Percentiles rank a stretch among this genome's conserved stretches.
Evolutionary conservation across 257 asterid genomes (phyloP).

Genomic region (Vinca minor): DNA sequence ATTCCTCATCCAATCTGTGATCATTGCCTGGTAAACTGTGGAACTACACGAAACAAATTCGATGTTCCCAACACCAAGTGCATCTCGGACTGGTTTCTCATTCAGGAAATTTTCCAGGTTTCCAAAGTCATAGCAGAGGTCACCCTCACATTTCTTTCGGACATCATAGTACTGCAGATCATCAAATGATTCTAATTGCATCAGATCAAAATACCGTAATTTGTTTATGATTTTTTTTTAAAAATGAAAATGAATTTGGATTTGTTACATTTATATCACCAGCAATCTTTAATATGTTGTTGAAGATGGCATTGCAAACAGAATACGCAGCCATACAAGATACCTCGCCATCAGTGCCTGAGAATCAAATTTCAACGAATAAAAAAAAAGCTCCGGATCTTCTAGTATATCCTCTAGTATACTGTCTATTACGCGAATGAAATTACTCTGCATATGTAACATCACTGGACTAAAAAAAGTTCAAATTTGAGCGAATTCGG

Average conservation of each 20-base stretch:
- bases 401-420: too few species aligned
- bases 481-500: background rate
- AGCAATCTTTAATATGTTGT: slow-evolving; percentile 9
- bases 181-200: background rate
- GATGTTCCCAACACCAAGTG: slow-evolving; percentile 39
- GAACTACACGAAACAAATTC: slow-evolving; percentile 17
- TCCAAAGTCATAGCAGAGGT: slow-evolving; percentile 52
- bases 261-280: slow-evolving; percentile 33
- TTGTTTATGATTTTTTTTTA: background rate
- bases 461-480: background rate
- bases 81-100: slow-evolving; percentile 24
- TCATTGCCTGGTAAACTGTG: slow-evolving; percentile 4
- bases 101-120: slow-evolving; percentile 38
- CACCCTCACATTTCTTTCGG: slow-evolving; percentile 35
- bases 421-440: background rate
- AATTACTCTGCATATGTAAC: too few species aligned
- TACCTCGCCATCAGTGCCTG: slow-evolving; percentile 34
- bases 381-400: too few species aligned
- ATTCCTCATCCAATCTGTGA: slow-evolving; percentile 11
- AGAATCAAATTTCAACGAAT: slow-evolving; percentile 7
- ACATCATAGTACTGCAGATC: slow-evolving; percentile 44
- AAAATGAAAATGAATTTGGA: background rate
- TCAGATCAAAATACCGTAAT: background rate
- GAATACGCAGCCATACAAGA: slow-evolving; percentile 30
- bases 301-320: slow-evolving; percentile 29